phyloP scores from a whole-genome alignment of 1,284 basidiomycete genomes.

The Violaceomyces palustris region DNA sequence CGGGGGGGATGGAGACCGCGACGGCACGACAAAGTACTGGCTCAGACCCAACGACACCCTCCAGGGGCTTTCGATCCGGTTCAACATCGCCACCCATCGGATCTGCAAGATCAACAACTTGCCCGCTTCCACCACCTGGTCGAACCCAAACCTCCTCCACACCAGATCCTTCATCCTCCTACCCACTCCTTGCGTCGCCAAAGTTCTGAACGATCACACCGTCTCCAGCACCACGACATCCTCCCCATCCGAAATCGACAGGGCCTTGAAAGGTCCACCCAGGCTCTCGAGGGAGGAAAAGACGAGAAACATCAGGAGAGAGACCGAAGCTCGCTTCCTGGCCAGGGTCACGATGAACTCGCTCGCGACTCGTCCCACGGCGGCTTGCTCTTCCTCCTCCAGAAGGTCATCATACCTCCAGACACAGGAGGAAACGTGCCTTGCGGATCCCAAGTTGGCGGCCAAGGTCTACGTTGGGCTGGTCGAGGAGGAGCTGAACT shows the following conservation, averaged over 20 bases:
- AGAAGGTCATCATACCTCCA: slow-evolving; percentile 3
- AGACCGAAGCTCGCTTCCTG: slow-evolving; percentile 20
- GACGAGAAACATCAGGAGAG: slow-evolving; percentile 9
- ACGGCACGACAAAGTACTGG: slow-evolving; percentile 24
- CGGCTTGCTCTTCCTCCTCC: background rate
- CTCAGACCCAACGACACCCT: slow-evolving; percentile 22
- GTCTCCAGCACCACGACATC: background rate
- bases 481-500: slow-evolving; percentile 27
- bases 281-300: slow-evolving; percentile 12
- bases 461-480: slow-evolving; percentile 25
- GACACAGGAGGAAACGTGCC: slow-evolving; percentile 28
- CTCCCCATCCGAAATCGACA: slow-evolving; percentile 3
- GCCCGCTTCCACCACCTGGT: slow-evolving; percentile 15
- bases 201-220: slow-evolving; percentile 7
- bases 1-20: background rate
- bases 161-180: slow-evolving; percentile 32
- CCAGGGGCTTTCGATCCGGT: slow-evolving; percentile 21
- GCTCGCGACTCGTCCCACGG: no score
- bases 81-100: slow-evolving; percentile 12
- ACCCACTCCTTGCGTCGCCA: slow-evolving; percentile 16
- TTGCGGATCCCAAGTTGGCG: slow-evolving; percentile 23
- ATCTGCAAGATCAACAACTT: slow-evolving; percentile 23
- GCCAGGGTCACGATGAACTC: slow-evolving; percentile 7
- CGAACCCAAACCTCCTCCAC: slow-evolving; percentile 30
- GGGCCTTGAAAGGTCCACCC: slow-evolving; percentile 14